These are phyloP conservation scores for Cystobasidium slooffiae DNA, from an alignment of 1,284 basidiomycete genomes.

Conservation along the genomic window DNA sequence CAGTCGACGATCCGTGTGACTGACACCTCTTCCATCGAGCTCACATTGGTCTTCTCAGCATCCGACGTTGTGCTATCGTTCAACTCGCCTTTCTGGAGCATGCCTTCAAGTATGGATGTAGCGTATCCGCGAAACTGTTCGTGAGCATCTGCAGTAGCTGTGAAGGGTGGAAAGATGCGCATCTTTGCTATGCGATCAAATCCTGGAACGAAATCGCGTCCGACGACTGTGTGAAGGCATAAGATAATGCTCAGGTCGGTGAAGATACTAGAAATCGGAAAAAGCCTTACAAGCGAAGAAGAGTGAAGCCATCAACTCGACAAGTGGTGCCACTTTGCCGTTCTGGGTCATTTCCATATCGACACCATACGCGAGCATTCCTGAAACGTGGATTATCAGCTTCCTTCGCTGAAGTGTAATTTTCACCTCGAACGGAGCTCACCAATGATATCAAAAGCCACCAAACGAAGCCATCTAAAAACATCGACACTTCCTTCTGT, in stretches of 20 bases:
- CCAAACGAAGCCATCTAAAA: constrained; percentile 40
- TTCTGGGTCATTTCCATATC: constrained; percentile 40
- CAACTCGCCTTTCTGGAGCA: constrained; percentile 11
- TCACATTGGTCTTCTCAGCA: constrained; percentile 14
- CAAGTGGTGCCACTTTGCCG: constrained; percentile 30
- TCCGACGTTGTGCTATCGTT: not conserved
- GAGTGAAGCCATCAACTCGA: constrained; percentile 38
- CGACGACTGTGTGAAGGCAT: constrained; percentile 13
- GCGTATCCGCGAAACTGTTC: constrained; percentile 29
- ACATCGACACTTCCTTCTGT: constrained; percentile 35
- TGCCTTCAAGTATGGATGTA: constrained; percentile 6
- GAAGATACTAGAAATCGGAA: not conserved
- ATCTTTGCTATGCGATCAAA: constrained; percentile 25
- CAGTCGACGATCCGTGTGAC: not conserved
- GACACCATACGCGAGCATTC: constrained; percentile 38
- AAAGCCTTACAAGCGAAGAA: constrained; percentile 29
- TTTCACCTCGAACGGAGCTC: not conserved
- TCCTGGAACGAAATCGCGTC: constrained; percentile 28
- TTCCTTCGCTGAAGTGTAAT: not conserved
- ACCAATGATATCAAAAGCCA: constrained; percentile 41
- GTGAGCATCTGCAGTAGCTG: constrained; percentile 22
- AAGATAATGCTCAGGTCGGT: not conserved
- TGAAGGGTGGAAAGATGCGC: constrained; percentile 30
- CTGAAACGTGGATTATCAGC: not conserved
- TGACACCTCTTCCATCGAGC: not conserved